A percentile compares a stretch with the other conserved stretches of the same genome.
Conservation (phyloP, 768 basidiomycete species). For the Auricularia heimuer region DNA sequence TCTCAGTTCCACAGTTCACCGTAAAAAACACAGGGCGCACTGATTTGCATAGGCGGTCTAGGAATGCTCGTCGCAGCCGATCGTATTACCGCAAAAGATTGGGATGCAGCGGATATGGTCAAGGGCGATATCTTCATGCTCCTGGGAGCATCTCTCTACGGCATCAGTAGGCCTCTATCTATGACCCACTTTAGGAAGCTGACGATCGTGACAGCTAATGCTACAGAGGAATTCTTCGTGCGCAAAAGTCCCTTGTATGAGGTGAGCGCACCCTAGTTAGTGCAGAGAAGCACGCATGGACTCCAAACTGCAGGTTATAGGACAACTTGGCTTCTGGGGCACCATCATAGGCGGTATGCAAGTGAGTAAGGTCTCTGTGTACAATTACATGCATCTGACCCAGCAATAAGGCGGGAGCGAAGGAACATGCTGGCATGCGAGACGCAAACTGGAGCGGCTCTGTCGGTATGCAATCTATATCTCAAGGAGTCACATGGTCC, state of each 20-base stretch:
- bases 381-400: neutral
- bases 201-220: slow-evolving; percentile 46
- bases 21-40: slow-evolving; percentile 41
- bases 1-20: neutral
- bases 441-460: slow-evolving; percentile 61
- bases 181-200: neutral
- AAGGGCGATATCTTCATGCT: slow-evolving; percentile 86
- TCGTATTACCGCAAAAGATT: slow-evolving; percentile 67
- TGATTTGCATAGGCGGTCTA: slow-evolving; percentile 65
- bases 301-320: slow-evolving; percentile 43
- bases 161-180: slow-evolving; percentile 52
- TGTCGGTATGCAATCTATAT: slow-evolving; percentile 42
- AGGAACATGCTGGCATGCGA: slow-evolving; percentile 63
- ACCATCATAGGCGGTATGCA: slow-evolving; percentile 61
- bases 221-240: slow-evolving; percentile 83
- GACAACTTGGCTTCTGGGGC: slow-evolving; percentile 81
- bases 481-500: neutral
- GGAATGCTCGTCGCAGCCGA: slow-evolving; percentile 76
- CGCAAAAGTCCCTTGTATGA: slow-evolving; percentile 73
- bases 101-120: slow-evolving; percentile 30
- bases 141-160: slow-evolving; percentile 75
- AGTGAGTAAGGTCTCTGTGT: neutral
- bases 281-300: neutral
- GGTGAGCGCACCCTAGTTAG: slow-evolving; percentile 15
- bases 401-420: slow-evolving; percentile 46